Evolutionary conservation across 2,329 filamentous ascomycete genomes (phyloP).

Genomic region (Pseudogymnoascus sp.): DNA sequence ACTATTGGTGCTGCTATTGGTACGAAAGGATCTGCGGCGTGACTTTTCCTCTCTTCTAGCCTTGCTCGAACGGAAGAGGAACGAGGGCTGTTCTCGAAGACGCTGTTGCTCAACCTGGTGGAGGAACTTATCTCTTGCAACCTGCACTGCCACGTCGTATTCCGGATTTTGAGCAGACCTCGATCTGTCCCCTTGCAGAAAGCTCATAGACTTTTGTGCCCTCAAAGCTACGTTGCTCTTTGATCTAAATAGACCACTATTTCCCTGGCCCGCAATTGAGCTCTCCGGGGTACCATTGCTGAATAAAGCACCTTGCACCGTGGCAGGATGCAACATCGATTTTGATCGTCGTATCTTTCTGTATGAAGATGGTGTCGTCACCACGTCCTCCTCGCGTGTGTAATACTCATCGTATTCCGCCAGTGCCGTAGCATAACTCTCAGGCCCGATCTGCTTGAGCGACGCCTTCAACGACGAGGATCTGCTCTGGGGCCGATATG

Average conservation of each 20-base stretch:
- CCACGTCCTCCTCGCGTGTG: slow-evolving; percentile 39
- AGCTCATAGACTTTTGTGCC: slow-evolving; percentile 47
- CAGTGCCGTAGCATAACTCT: slow-evolving; percentile 31
- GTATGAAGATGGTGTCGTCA: slow-evolving; percentile 40
- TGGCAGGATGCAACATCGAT: slow-evolving; percentile 40
- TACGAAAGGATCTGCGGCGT: slow-evolving; percentile 42
- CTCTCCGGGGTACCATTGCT: slow-evolving; percentile 22
- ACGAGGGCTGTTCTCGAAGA: slow-evolving; percentile 35
- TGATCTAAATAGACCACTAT: slow-evolving; percentile 10
- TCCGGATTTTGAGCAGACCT: slow-evolving; percentile 19
- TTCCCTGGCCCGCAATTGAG: background rate
- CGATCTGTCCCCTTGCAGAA: slow-evolving; percentile 32
- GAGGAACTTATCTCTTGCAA: slow-evolving; percentile 31
- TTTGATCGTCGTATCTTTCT: slow-evolving; percentile 44
- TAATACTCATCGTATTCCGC: slow-evolving; percentile 35
- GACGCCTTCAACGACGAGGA: slow-evolving; percentile 26
- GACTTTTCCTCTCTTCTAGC: slow-evolving; percentile 20
- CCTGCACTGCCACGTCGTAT: slow-evolving; percentile 30
- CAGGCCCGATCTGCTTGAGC: slow-evolving; percentile 20
- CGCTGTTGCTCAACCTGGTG: slow-evolving; percentile 29
- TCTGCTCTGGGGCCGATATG: slow-evolving; percentile 25
- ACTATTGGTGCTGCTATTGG: slow-evolving; percentile 34
- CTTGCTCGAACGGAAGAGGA: slow-evolving; percentile 33
- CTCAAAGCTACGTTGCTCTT: slow-evolving; percentile 29
- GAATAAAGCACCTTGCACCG: slow-evolving; percentile 21